Evolutionary conservation across 23 red algal species (phyloP), one percentile per base, ranked within the genome.

Genomic region (Gracilaria vermiculophylla): DNA sequence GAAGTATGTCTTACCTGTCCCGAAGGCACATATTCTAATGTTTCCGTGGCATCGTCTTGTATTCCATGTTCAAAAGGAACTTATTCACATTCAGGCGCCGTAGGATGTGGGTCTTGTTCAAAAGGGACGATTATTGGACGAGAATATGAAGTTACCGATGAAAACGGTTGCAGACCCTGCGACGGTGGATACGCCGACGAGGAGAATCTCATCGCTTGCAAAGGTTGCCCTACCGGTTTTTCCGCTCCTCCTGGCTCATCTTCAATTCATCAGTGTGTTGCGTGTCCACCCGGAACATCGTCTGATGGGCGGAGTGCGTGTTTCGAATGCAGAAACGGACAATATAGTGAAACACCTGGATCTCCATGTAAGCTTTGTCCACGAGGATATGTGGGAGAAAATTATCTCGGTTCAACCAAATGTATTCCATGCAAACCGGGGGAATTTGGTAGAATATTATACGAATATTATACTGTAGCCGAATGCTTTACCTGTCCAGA

Each of bases 131-230:
- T n/a, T n/a, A n/a, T n/a, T n/a, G n/a, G n/a, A n/a, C n/a, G n/a
- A n/a, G n/a, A n/a, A n/a, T n/a, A n/a, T n/a, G n/a, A n/a, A n/a
- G n/a, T n/a, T n/a, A n/a, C n/a, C n/a, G n/a, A n/a, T n/a, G n/a
- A n/a, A n/a, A n/a, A n/a, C n/a, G n/a, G n/a, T n/a, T n/a, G n/a
- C n/a, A n/a, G n/a, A n/a, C n/a, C 31, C 17, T 73, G 67, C 15
- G 24, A 24, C 25, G 2, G 7, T 73, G 67, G 67, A 48, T 73
- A 73, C n/a, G n/a, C 67, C 0, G 67, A 73, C 40, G 67, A 73
- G 24, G 67, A 73, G 25, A 73, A 73, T 16, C 67, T 73, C 23
- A 36, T 73, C 1, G 67, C 44, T 15, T 73, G 67, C 40, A 73
- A 73, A 73, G 2, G 40, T 25, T 73, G 67, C 17, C 67, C 40